Evolutionary conservation across 108 stramenopile species (phyloP).

Genomic region (Cyclotella kingstonii): DNA sequence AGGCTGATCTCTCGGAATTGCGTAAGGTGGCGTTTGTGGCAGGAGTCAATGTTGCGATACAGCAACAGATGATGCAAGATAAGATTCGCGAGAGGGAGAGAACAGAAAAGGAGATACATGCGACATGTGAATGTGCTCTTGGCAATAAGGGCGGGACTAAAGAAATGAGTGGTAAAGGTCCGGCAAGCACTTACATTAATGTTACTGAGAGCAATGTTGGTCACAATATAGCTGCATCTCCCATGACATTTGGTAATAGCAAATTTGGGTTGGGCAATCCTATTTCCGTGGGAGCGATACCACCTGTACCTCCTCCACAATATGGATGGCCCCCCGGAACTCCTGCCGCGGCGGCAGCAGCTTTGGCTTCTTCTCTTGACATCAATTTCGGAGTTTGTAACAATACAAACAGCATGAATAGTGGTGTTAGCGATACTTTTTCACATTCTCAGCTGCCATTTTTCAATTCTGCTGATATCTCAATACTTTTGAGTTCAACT

Average conservation of each 20-base stretch:
- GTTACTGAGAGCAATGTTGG: background rate
- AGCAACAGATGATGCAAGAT: constrained; percentile 9
- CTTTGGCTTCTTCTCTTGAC: constrained; percentile 18
- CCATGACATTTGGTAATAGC: constrained; percentile 23
- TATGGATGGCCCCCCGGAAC: constrained; percentile 25
- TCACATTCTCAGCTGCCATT: background rate
- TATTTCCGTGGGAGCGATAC: constrained; percentile 8
- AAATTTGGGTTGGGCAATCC: constrained; percentile 2
- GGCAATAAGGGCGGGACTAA: background rate
- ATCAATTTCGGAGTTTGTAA: background rate
- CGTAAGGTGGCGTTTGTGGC: constrained; percentile 22
- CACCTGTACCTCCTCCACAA: constrained; percentile 21
- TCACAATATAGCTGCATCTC: constrained; percentile 17
- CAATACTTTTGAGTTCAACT: no score
- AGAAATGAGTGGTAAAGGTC: background rate
- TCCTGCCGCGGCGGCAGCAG: constrained; percentile 20
- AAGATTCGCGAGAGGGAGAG: constrained; percentile 2
- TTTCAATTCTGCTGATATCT: no score
- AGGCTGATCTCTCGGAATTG: constrained; percentile 9
- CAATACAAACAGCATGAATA: background rate
- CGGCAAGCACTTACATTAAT: background rate
- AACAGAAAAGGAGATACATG: background rate
- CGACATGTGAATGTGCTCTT: no score
- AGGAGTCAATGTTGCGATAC: constrained; percentile 28
- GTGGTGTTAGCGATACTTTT: background rate